A percentile compares a stretch with the other conserved stretches of the same genome.
Conservation (phyloP, 805 yeast species). For the Wickerhamomyces strasburgensis region DNA sequence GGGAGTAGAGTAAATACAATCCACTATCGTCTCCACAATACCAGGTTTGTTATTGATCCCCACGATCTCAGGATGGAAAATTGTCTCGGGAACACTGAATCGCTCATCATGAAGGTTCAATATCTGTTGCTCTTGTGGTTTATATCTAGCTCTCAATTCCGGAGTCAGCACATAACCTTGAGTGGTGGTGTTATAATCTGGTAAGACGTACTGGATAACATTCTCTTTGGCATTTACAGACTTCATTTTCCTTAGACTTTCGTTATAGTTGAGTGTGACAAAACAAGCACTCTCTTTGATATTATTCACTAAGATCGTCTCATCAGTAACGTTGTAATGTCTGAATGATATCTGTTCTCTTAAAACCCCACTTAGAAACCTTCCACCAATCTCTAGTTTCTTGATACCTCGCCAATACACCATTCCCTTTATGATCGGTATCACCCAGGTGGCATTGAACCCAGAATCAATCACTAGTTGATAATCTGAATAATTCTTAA, state of each 20-base stretch:
- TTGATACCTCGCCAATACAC: constrained; percentile 73
- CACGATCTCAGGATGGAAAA: constrained; percentile 80
- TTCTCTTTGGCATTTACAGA: constrained; percentile 21
- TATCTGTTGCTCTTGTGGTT: constrained; percentile 54
- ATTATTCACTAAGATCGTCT: constrained; percentile 74
- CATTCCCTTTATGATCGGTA: constrained; percentile 77
- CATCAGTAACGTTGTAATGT: constrained; percentile 91
- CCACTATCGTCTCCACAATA: constrained; percentile 62
- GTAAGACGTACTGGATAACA: constrained; percentile 71
- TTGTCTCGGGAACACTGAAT: constrained; percentile 80
- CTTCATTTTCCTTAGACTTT: constrained; percentile 38
- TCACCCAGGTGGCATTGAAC: constrained; percentile 77
- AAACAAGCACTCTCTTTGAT: constrained; percentile 77
- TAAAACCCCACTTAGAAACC: constrained; percentile 73
- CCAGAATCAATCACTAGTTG: constrained; percentile 85
- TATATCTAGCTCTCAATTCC: constrained; percentile 23
- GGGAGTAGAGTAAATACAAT: constrained; percentile 66
- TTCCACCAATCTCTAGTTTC: constrained; percentile 83
- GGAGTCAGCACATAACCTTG: constrained; percentile 60
- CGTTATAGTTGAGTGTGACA: constrained; percentile 55
- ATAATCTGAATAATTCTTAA: constrained; percentile 46
- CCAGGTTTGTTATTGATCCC: constrained; percentile 76
- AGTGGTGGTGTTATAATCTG: constrained; percentile 78
- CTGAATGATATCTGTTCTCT: constrained; percentile 84
- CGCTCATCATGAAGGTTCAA: constrained; percentile 75